Evolutionary conservation across 2,329 filamentous ascomycete species (phyloP), one percentile per base, ranked within the genome.

Genomic region (Elsinoe arachidis): DNA sequence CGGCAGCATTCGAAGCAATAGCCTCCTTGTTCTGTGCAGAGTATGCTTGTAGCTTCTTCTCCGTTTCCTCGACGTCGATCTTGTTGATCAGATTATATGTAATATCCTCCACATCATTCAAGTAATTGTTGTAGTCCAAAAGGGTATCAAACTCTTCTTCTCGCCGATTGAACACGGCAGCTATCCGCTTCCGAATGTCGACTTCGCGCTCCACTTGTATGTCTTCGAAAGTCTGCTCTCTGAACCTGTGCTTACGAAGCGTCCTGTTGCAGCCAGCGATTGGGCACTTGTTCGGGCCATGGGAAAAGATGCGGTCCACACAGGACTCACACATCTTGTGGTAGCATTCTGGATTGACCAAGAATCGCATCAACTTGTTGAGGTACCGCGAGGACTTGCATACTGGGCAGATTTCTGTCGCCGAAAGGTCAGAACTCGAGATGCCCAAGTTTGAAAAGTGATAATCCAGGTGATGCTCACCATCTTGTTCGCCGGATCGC

Each of bases 241-340:
- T 84, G 76, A 97, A 99, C 39, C 85, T 84, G 58, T 85, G 82
- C 67, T 91, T 88, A 1, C 93, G 86, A 5, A 99, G 79, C 0
- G 90, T 97, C 70, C 88, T 86, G 69, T 84, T 82, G 74, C 93
- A 99, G 39, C 87, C 88, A 0, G 89, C 88, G 59, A 96, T 89
- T 1, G 93, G 93, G 69, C 95, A 99, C 61, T 90, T 88, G 57
- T 90, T 89, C 0, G 93, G 93, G 0, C 93, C 93, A 57, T 89
- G 85, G 35, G 87, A 87, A 79, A 97, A 99, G 66, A 97, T 88
- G 57, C 92, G 87, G 72, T 92, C 88, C 41, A 97, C 91, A 76
- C 93, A 99, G 58, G 88, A 91, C 71, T 90, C 87, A 78, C 93
- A 99, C 89, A 99, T 97, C 64, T 90, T 90, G 78, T 99, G 93